Conservation (phyloP, 1,139 yeast genomes). For the Pichia sp. region DNA sequence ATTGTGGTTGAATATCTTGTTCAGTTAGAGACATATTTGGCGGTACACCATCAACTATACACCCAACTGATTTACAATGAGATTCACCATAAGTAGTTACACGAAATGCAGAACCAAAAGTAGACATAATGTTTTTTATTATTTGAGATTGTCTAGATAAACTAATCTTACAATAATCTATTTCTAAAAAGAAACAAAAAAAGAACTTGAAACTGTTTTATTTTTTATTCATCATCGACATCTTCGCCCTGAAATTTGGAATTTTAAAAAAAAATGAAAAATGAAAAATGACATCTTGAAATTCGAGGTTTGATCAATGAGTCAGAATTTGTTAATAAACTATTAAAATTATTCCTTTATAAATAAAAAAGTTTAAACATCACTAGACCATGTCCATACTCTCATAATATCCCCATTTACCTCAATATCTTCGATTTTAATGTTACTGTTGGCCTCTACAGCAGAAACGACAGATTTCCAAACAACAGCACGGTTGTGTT, state of each 20-base stretch:
- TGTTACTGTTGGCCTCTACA: conserved; percentile 63
- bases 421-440: conserved; percentile 56
- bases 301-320: neutral
- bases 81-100: conserved; percentile 98
- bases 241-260: neutral
- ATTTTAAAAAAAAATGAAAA: too few relatives aligned
- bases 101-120: conserved; percentile 53
- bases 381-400: conserved; percentile 86
- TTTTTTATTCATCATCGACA: neutral
- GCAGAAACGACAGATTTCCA: conserved; percentile 59
- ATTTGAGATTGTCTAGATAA: neutral
- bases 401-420: conserved; percentile 81
- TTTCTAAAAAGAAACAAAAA: neutral
- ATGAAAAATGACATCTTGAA: too few relatives aligned
- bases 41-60: conserved; percentile 97
- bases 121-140: conserved; percentile 42
- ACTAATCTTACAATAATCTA: neutral
- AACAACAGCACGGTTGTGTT: conserved; percentile 42
- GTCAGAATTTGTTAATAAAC: neutral
- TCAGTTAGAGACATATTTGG: conserved; percentile 86
- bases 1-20: conserved; percentile 88
- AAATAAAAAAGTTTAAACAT: conserved; percentile 19
- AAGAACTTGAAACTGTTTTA: neutral
- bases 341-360: too few relatives aligned
- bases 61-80: conserved; percentile 97